A percentile compares a stretch with the other conserved stretches of the same genome.
These are phyloP conservation scores for Calonectria pteridis DNA, from an alignment of 2,329 filamentous ascomycete species.

Conservation along the genomic window DNA sequence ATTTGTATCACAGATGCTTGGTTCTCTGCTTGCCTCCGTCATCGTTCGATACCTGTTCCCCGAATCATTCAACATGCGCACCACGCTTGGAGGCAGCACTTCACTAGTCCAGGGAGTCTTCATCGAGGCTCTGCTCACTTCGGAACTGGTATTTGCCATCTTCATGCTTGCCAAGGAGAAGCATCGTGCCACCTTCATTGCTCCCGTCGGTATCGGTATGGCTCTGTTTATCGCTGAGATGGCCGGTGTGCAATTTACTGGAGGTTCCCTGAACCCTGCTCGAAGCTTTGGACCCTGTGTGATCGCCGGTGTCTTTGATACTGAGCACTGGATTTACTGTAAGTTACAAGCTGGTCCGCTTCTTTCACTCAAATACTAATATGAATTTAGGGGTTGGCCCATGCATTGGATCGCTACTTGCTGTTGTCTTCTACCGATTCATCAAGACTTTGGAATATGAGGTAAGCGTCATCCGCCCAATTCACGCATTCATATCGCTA, in stretches of 20 bases:
- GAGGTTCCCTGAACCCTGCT: conserved; percentile 61
- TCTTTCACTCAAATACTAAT: conserved; percentile 3
- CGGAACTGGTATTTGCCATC: conserved; percentile 62
- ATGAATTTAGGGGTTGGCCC: conserved; percentile 49
- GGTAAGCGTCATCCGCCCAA: conserved; percentile 31
- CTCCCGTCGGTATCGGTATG: conserved; percentile 61
- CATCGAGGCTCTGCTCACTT: conserved; percentile 63
- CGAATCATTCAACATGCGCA: conserved; percentile 57
- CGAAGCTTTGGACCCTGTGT: conserved; percentile 61
- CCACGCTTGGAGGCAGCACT: conserved; percentile 54
- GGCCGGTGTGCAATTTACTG: conserved; percentile 62
- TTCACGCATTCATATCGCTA: background rate
- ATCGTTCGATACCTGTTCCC: conserved; percentile 58
- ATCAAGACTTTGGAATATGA: conserved; percentile 57
- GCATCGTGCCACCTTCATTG: conserved; percentile 61
- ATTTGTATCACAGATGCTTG: conserved; percentile 64
- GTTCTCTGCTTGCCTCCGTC: conserved; percentile 57
- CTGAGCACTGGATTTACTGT: conserved; percentile 63
- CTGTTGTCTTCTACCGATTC: conserved; percentile 54
- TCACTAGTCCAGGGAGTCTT: conserved; percentile 59
- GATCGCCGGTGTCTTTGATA: conserved; percentile 54
- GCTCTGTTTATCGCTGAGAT: conserved; percentile 60
- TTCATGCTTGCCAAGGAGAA: conserved; percentile 67
- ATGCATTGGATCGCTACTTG: conserved; percentile 49
- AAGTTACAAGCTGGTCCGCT: background rate